phyloP scores from a whole-genome alignment of 139 green algal genomes.

The Spirogloea muscicola region DNA sequence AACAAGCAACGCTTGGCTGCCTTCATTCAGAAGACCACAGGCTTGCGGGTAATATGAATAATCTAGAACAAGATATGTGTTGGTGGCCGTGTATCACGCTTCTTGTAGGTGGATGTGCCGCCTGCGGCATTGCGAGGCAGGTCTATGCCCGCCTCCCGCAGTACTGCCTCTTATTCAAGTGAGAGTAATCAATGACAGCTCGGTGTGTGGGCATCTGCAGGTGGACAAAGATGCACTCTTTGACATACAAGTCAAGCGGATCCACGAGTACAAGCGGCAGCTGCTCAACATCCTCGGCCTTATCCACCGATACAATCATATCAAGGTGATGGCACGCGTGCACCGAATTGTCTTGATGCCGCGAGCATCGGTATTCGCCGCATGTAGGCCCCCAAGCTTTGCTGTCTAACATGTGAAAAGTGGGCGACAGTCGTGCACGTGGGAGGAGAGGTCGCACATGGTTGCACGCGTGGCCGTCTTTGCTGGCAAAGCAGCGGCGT shows the following conservation, averaged over 20 bases:
- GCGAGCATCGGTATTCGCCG: too few species aligned
- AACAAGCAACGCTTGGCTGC: conserved; percentile 73
- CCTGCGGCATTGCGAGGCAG: too few species aligned
- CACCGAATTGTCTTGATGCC: not conserved
- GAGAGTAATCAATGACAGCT: too few species aligned
- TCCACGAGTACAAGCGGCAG: conserved; percentile 99
- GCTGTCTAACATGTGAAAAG: not conserved
- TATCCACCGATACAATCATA: conserved; percentile 53
- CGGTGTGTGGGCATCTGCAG: too few species aligned
- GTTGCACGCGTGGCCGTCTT: conserved; percentile 50
- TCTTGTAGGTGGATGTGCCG: too few species aligned
- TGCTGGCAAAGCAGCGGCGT: conserved; percentile 53
- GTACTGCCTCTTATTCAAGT: too few species aligned
- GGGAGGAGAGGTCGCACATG: conserved; percentile 23
- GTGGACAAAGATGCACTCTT: conserved; percentile 76
- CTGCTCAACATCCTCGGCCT: conserved; percentile 63
- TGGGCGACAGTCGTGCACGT: not conserved
- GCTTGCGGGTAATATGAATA: too few species aligned
- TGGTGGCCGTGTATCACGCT: too few species aligned
- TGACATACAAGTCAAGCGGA: conserved; percentile 96
- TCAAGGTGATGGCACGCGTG: conserved; percentile 49
- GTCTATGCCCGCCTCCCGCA: too few species aligned
- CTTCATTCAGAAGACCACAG: conserved; percentile 65
- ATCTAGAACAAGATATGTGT: too few species aligned
- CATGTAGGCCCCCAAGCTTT: too few species aligned